Evolutionary conservation across 768 basidiomycete genomes (phyloP).

Genomic region (Rhodosporidiobolus sp.): DNA sequence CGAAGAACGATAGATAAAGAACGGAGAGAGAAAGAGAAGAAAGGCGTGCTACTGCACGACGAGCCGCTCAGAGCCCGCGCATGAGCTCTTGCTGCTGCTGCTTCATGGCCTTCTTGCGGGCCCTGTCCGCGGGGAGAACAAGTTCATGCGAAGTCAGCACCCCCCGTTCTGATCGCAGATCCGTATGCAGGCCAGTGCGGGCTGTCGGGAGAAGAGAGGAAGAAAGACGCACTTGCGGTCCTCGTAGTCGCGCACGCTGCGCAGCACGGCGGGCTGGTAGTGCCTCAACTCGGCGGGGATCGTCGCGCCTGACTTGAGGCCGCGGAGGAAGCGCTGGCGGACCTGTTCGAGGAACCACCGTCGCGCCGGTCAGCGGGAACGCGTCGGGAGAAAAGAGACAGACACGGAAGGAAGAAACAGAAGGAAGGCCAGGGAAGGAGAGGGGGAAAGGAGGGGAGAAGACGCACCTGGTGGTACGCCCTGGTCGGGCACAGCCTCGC

Average conservation of each 20-base stretch:
- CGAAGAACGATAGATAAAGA: no score
- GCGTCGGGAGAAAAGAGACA: conserved; percentile 18
- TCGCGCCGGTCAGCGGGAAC: no score
- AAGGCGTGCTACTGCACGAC: no score
- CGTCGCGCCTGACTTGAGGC: conserved; percentile 31
- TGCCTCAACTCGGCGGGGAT: conserved; percentile 30
- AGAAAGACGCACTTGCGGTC: conserved; percentile 10
- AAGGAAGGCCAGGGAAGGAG: not conserved
- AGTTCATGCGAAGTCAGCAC: no score
- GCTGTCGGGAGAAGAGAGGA: not conserved
- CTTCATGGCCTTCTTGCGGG: no score
- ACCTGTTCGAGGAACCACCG: conserved; percentile 43
- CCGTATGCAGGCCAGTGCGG: not conserved
- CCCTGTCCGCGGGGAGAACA: no score
- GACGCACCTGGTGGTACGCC: conserved; percentile 41
- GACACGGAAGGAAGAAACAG: not conserved
- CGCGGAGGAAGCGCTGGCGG: conserved; percentile 44
- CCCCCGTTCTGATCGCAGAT: no score
- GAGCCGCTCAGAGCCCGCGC: no score
- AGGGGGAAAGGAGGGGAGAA: conserved; percentile 13
- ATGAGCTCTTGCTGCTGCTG: not conserved
- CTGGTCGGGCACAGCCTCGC: conserved; percentile 42
- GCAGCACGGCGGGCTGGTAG: conserved; percentile 15
- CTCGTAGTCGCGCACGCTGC: conserved; percentile 23
- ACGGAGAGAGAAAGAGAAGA: no score